Evolutionary conservation across 495 filamentous ascomycete genomes (phyloP).

Genomic region (Penicillium crystallinum): DNA sequence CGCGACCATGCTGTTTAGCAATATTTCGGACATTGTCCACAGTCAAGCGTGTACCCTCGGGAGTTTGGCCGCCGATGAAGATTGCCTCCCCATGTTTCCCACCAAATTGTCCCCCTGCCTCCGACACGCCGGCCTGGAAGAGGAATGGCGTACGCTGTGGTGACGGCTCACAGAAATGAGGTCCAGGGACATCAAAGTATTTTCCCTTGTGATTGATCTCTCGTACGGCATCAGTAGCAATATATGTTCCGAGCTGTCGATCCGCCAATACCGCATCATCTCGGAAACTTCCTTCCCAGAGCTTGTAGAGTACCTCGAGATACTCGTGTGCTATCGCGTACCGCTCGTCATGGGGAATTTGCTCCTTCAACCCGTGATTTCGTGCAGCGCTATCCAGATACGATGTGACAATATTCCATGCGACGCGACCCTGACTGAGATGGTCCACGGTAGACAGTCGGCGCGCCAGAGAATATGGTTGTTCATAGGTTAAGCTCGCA

Average conservation of each 20-base stretch:
- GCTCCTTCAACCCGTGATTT: conserved; percentile 47
- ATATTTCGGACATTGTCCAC: conserved; percentile 49
- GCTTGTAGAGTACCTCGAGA: conserved; percentile 55
- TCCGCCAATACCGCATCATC: conserved; percentile 52
- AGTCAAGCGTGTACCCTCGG: conserved; percentile 34
- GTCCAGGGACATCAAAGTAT: conserved; percentile 52
- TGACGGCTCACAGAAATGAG: conserved; percentile 51
- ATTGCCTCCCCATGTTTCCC: conserved; percentile 56
- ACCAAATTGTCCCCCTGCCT: conserved; percentile 49
- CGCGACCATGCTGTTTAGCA: conserved; percentile 40
- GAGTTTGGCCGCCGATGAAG: conserved; percentile 47
- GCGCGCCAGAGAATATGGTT: conserved; percentile 55
- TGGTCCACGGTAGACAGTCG: conserved; percentile 56
- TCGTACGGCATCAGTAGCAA: conserved; percentile 44
- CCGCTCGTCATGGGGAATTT: conserved; percentile 52
- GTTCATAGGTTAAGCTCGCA: conserved; percentile 49
- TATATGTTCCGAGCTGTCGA: conserved; percentile 42
- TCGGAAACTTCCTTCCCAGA: conserved; percentile 56
- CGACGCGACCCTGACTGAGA: conserved; percentile 50
- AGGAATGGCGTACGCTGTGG: conserved; percentile 55
- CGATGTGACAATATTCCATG: conserved; percentile 58
- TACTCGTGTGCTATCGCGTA: conserved; percentile 58
- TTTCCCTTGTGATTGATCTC: conserved; percentile 54
- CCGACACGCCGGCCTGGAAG: conserved; percentile 52
- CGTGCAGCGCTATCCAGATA: conserved; percentile 54